Percentiles rank a stretch among this genome's conserved stretches.
phyloP scores from a whole-genome alignment of 768 basidiomycete genomes.

The Pleurotus sapidus region DNA sequence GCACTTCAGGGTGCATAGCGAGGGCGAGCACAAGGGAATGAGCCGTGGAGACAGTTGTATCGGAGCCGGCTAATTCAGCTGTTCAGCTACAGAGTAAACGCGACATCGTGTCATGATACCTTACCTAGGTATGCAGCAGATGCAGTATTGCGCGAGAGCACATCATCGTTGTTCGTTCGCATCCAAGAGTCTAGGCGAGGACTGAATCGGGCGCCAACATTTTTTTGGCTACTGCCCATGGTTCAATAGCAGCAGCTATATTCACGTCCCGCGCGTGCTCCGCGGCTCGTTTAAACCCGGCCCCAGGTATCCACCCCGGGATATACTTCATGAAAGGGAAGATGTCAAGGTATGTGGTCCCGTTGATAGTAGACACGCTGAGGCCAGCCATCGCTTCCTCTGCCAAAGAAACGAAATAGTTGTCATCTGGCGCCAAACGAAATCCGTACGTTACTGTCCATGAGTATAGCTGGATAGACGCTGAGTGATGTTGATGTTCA shows the following conservation, averaged over 20 bases:
- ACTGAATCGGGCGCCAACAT: constrained; percentile 6
- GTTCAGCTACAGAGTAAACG: not conserved
- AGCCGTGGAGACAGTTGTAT: constrained; percentile 8
- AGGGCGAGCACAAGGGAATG: constrained; percentile 15
- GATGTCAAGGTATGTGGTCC: not conserved
- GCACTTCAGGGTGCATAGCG: constrained; percentile 14
- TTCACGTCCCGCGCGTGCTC: not conserved
- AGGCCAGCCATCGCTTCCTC: not conserved
- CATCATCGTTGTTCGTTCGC: too few species aligned
- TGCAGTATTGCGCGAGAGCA: too few species aligned
- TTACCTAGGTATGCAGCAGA: too few species aligned
- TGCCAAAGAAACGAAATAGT: not conserved
- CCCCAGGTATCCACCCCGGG: not conserved
- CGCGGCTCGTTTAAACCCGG: constrained; percentile 13
- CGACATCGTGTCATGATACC: not conserved
- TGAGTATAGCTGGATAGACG: not conserved
- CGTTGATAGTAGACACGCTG: not conserved
- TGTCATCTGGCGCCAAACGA: not conserved
- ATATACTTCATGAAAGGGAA: not conserved
- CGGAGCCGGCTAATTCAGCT: constrained; percentile 5
- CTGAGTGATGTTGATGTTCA: not conserved
- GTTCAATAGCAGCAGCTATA: not conserved
- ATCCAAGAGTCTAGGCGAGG: too few species aligned
- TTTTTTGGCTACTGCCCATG: constrained; percentile 9
- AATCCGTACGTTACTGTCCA: not conserved